phyloP scores from a whole-genome alignment of 2,329 filamentous ascomycete species.

The Pleoardoris graminearum region DNA sequence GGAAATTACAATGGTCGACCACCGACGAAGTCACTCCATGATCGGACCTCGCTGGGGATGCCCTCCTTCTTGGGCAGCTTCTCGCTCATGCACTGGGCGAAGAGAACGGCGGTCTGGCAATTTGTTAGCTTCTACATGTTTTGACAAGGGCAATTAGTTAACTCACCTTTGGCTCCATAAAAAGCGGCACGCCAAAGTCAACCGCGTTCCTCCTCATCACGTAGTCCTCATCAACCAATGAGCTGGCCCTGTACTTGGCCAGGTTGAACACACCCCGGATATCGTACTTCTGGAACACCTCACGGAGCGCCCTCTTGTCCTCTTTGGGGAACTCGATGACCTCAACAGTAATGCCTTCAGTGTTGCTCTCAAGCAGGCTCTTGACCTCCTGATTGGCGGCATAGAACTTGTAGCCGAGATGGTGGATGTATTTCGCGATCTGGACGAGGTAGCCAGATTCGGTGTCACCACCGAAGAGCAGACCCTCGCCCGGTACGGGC shows the following conservation, averaged over 20 bases:
- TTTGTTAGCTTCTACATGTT: constrained; percentile 20
- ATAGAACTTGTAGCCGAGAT: constrained; percentile 92
- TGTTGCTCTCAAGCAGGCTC: constrained; percentile 72
- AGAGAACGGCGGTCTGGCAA: constrained; percentile 84
- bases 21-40: constrained; percentile 95
- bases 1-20: constrained; percentile 34
- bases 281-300: constrained; percentile 96
- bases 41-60: constrained; percentile 86
- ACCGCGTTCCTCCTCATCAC: constrained; percentile 98
- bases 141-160: not conserved
- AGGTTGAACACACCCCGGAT: constrained; percentile 96
- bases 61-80: constrained; percentile 89
- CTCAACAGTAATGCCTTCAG: constrained; percentile 73
- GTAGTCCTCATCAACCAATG: constrained; percentile 88
- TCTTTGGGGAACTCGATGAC: constrained; percentile 96
- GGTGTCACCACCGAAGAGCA: constrained; percentile 88
- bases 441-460: constrained; percentile 70
- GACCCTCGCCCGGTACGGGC: constrained; percentile 90
- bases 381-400: constrained; percentile 83
- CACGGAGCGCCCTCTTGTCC: constrained; percentile 90
- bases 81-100: constrained; percentile 95
- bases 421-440: constrained; percentile 83
- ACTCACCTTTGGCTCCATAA: constrained; percentile 96
- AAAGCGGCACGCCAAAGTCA: constrained; percentile 95
- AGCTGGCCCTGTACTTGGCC: constrained; percentile 80